These are phyloP conservation scores for Metschnikowia noctiluminum DNA, from an alignment of 805 yeast genomes.

Conservation along the genomic window DNA sequence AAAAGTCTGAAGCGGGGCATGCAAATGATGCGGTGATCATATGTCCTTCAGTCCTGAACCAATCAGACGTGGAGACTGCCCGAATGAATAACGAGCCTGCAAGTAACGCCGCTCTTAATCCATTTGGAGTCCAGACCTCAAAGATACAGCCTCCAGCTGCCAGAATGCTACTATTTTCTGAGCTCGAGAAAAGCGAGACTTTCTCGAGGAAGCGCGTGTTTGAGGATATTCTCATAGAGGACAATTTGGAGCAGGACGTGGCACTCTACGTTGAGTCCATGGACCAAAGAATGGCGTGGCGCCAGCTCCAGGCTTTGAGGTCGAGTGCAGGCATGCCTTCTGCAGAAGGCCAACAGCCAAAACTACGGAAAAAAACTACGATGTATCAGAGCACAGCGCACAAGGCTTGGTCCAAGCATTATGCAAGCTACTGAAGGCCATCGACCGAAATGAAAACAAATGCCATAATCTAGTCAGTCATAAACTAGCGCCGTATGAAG, in stretches of 20 bases:
- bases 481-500: too few species aligned
- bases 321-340: not conserved
- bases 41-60: too few species aligned
- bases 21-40: not conserved
- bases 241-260: conserved; percentile 2
- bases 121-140: too few species aligned
- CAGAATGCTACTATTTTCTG: too few species aligned
- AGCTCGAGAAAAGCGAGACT: not conserved
- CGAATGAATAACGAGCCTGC: too few species aligned
- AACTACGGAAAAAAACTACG: too few species aligned
- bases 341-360: not conserved
- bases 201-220: conserved; percentile 1
- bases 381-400: not conserved
- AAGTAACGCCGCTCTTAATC: too few species aligned
- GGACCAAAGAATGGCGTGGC: not conserved
- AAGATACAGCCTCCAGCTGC: too few species aligned
- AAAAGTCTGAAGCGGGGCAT: not conserved
- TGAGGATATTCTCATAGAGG: conserved; percentile 6
- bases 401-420: conserved; percentile 1
- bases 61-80: too few species aligned
- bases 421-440: too few species aligned
- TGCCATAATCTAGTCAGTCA: too few species aligned
- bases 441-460: too few species aligned
- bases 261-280: conserved; percentile 1
- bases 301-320: not conserved